Percentiles rank a stretch among this genome's conserved stretches.
These are phyloP conservation scores for Fusarium domesticum DNA, from an alignment of 2,329 filamentous ascomycete species.

Conservation along the genomic window DNA sequence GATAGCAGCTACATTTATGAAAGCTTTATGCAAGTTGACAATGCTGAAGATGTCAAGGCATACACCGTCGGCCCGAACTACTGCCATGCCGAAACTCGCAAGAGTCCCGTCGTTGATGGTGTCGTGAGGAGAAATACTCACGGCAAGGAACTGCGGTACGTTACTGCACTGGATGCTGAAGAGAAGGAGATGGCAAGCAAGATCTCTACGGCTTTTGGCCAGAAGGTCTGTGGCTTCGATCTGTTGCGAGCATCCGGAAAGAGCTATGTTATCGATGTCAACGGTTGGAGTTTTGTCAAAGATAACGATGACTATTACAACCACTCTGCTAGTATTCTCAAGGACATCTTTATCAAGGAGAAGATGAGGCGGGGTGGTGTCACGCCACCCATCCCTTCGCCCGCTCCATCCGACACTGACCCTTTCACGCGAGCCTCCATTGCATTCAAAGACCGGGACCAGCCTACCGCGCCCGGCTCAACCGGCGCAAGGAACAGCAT, in stretches of 20 bases:
- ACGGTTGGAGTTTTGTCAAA: conserved; percentile 99
- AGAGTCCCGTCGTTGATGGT: conserved; percentile 95
- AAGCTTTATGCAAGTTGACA: conserved; percentile 93
- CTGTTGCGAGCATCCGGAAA: conserved; percentile 81
- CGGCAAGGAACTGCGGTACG: conserved; percentile 94
- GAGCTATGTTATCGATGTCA: conserved; percentile 98
- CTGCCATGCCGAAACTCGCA: conserved; percentile 95
- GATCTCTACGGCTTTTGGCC: conserved; percentile 88
- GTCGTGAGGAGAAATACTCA: conserved; percentile 94
- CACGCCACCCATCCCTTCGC: conserved; percentile 52
- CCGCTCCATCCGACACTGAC: conserved; percentile 44
- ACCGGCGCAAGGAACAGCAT: conserved; percentile 31
- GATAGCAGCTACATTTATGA: conserved; percentile 91
- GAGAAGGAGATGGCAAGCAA: conserved; percentile 85
- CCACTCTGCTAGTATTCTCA: conserved; percentile 80
- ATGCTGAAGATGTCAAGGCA: conserved; percentile 96
- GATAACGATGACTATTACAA: conserved; percentile 99
- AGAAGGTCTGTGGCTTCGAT: conserved; percentile 94
- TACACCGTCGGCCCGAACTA: conserved; percentile 93
- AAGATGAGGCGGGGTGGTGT: conserved; percentile 63
- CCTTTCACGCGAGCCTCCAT: conserved; percentile 36
- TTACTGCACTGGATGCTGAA: conserved; percentile 76
- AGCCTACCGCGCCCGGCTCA: conserved; percentile 15
- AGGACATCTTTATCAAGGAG: conserved; percentile 83
- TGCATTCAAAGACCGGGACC: conserved; percentile 41